phyloP scores from a whole-genome alignment of 2,329 filamentous ascomycete species.

The Fusarium sp. region DNA sequence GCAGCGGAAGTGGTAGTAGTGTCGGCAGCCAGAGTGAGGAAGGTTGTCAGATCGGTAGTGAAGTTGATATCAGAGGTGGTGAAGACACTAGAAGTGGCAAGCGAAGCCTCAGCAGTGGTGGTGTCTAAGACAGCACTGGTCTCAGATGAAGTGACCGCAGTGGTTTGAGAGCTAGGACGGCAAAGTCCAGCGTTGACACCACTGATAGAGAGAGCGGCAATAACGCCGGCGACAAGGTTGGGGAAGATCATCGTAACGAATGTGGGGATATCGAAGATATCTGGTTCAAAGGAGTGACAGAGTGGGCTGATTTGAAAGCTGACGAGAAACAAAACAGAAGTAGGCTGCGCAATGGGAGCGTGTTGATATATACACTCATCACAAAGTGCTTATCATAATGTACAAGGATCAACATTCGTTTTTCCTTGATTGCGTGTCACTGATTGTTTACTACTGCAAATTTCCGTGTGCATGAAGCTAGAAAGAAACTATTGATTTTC shows the following conservation, averaged over 20 bases:
- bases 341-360: too few relatives aligned
- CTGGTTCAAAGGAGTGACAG: not conserved
- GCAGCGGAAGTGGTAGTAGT: not conserved
- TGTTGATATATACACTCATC: too few relatives aligned
- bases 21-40: not conserved
- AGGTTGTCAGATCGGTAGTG: not conserved
- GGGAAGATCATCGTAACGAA: constrained; percentile 5
- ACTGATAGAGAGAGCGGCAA: not conserved
- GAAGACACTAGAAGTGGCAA: not conserved
- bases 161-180: constrained; percentile 2
- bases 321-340: not conserved
- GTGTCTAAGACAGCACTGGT: not conserved
- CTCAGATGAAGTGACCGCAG: not conserved
- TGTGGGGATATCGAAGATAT: constrained; percentile 1
- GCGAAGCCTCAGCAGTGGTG: not conserved
- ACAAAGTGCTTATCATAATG: too few relatives aligned
- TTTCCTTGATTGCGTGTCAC: too few relatives aligned
- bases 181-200: constrained; percentile 4
- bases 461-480: not conserved
- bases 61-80: not conserved
- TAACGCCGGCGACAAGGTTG: not conserved
- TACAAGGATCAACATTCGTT: too few relatives aligned
- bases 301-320: too few relatives aligned
- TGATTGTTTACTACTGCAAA: too few relatives aligned
- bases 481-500: not conserved